phyloP scores from a whole-genome alignment of 257 asterid genomes.

The Cynanchum wilfordii region DNA sequence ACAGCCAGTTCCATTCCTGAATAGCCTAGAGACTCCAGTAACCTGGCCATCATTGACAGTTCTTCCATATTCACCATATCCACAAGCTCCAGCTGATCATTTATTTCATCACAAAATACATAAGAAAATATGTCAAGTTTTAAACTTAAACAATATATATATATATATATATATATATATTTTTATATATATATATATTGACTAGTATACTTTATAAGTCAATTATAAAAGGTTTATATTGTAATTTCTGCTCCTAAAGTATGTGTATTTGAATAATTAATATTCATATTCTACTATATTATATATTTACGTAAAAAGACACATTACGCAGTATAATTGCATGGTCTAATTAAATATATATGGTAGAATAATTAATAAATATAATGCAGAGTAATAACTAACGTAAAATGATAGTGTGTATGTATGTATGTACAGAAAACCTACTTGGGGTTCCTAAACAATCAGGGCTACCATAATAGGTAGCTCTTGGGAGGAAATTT shows the following conservation, averaged over 20 bases:
- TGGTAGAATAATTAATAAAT: background rate
- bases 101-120: background rate
- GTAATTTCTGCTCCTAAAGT: too few relatives aligned
- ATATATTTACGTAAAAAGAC: too few relatives aligned
- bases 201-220: too few relatives aligned
- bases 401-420: too few relatives aligned
- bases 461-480: slow-evolving; percentile 83
- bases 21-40: slow-evolving; percentile 67
- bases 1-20: slow-evolving; percentile 66
- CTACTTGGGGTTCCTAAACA: slow-evolving; percentile 67
- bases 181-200: background rate
- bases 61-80: slow-evolving; percentile 71
- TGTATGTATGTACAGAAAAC: background rate
- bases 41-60: slow-evolving; percentile 54
- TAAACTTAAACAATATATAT: background rate
- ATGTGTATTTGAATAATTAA: too few relatives aligned
- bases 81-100: slow-evolving; percentile 73
- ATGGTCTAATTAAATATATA: background rate
- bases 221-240: too few relatives aligned
- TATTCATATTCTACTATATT: too few relatives aligned
- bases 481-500: slow-evolving; percentile 56
- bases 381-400: background rate
- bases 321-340: too few relatives aligned
- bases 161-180: too few relatives aligned
- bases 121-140: background rate